phyloP scores from a whole-genome alignment of 805 yeast genomes.

The Jamesozyma gamospora region DNA sequence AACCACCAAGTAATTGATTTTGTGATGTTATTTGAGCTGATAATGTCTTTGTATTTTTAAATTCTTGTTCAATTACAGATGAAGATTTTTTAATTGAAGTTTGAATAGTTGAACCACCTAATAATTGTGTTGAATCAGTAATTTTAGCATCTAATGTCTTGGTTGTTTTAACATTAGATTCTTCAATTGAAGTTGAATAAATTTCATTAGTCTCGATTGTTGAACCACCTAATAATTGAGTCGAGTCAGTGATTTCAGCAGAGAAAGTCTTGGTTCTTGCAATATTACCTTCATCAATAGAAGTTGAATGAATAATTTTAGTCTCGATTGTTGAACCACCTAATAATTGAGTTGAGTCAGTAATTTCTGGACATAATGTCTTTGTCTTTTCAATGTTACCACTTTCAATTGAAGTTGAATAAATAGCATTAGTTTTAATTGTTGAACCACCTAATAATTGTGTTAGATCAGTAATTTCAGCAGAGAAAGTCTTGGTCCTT shows the following conservation, averaged over 20 bases:
- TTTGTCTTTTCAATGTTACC: neutral
- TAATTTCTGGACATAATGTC: slow-evolving; percentile 1
- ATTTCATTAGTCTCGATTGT: neutral
- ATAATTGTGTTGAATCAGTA: neutral
- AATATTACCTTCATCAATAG: neutral
- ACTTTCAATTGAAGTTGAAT: neutral
- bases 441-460: neutral
- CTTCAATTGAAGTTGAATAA: neutral
- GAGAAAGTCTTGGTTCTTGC: neutral
- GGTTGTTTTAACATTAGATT: neutral
- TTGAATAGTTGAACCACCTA: slow-evolving; percentile 3
- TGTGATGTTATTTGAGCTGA: neutral
- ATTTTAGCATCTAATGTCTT: neutral
- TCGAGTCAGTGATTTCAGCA: neutral
- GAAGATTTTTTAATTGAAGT: neutral
- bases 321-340: slow-evolving; percentile 3
- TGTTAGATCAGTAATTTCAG: neutral
- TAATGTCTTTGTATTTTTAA: neutral
- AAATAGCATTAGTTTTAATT: neutral
- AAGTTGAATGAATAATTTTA: neutral
- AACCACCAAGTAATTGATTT: neutral
- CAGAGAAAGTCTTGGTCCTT: neutral
- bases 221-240: neutral
- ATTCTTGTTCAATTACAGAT: neutral
- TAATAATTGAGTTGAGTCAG: neutral